phyloP scores from a whole-genome alignment of 768 basidiomycete species.

The Punctularia strigosozonata region DNA sequence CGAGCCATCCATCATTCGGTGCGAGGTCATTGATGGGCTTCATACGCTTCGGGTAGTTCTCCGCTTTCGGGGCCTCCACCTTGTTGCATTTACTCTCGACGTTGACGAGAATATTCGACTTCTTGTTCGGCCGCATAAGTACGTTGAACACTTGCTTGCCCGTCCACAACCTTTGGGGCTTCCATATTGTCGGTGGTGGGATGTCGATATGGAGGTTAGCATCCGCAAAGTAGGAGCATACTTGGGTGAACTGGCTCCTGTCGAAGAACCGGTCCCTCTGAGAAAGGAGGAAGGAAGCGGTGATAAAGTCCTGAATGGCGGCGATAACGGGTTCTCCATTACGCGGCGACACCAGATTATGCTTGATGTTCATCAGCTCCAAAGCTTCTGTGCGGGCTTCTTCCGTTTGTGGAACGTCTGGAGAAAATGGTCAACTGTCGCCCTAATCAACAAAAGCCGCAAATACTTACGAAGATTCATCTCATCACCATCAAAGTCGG shows the following conservation, averaged over 20 bases:
- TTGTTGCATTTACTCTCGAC: constrained; percentile 95
- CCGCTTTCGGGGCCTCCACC: constrained; percentile 59
- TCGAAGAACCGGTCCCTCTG: constrained; percentile 89
- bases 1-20: constrained; percentile 96
- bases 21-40: constrained; percentile 72
- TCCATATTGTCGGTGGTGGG: constrained; percentile 90
- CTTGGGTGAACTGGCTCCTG: constrained; percentile 90
- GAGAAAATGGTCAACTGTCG: constrained; percentile 4
- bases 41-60: constrained; percentile 47
- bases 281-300: constrained; percentile 92
- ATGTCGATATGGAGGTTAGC: constrained; percentile 89
- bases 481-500: constrained; percentile 99
- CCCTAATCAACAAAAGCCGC: not conserved
- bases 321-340: constrained; percentile 99
- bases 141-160: constrained; percentile 98
- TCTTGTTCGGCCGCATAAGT: constrained; percentile 87
- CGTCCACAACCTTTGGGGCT: constrained; percentile 90
- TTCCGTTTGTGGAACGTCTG: constrained; percentile 98
- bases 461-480: constrained; percentile 88
- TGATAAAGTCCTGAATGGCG: constrained; percentile 99
- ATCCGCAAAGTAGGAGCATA: constrained; percentile 90
- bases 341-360: constrained; percentile 94
- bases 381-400: constrained; percentile 96
- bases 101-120: constrained; percentile 78
- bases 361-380: constrained; percentile 93